Base-by-base conservation (phyloP, 345 rosid genomes). In the Eucalyptus globulus region DNA sequence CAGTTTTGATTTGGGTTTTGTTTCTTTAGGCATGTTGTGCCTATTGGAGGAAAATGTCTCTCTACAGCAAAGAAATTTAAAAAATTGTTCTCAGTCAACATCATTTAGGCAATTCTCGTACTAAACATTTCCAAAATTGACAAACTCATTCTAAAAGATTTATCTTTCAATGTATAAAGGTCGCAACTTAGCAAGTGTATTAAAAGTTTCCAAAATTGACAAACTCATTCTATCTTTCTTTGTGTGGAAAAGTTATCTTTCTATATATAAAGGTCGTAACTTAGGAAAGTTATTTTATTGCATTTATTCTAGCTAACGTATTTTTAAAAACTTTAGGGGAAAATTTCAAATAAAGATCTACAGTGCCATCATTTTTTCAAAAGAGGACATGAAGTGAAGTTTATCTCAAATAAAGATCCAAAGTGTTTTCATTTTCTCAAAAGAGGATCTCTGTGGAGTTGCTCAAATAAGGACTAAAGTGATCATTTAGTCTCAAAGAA, bases 321-420 rank as follows among this genome's bases (percentile, higher is more conserved):
- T 24, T 9, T 54, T 5, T 54, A 54, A 22, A 54, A 54, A 6
- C 21, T 7, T 8, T 53, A 53, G 58, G 49, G 49, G 14, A 49
- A 49, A 49, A 1, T 49, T 49, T 49, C 49, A 49, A 49, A 49
- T 49, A 49, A 49, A 1, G 4, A 12, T 5, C 5, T 47, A 47
- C 0, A 11, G 13, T 47, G 49, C 1, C 49, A 47, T 47, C 13
- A 1, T 11, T 47, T 47, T 47, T 12, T 49, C 5, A 12, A 49
- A 49, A 49, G 14, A 47, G 2, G 49, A 4, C 14, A 0, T 11
- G 14, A 47, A 49, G 5, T 49, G 49, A 12, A 49, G 2, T 49
- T 49, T 49, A 2, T 5, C 1, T 5, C 2, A 49, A 49, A 49
- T 49, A 49, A 49, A 1, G 1, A 14, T 6, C 16, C 2, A 49